Percentiles rank a stretch among this genome's conserved stretches.
Evolutionary conservation across 805 yeast species (phyloP).

Genomic region (Kuraishia floccosa): DNA sequence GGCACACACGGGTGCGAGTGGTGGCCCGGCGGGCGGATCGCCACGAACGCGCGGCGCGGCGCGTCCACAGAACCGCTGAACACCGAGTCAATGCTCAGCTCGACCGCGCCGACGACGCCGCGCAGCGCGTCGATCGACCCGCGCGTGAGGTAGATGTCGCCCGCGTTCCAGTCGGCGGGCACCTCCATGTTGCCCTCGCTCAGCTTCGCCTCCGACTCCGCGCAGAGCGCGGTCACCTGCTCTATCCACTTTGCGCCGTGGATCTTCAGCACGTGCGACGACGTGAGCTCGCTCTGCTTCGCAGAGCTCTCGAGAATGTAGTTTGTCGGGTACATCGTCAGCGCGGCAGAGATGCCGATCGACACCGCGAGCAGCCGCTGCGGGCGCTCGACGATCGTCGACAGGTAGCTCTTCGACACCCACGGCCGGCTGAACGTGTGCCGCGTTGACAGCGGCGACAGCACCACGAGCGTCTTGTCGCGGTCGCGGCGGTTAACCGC

Average conservation of each 20-base stretch:
- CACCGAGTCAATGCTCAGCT: conserved; percentile 52
- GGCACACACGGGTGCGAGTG: conserved; percentile 80
- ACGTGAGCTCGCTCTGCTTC: conserved; percentile 33
- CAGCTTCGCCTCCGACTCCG: conserved; percentile 44
- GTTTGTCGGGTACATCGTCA: conserved; percentile 53
- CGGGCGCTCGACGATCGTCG: conserved; percentile 75
- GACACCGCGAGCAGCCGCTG: conserved; percentile 67
- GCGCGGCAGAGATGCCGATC: conserved; percentile 70
- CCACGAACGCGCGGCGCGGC: conserved; percentile 44
- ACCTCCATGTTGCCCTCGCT: conserved; percentile 51
- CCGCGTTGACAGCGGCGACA: conserved; percentile 59
- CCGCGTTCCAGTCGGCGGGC: conserved; percentile 73
- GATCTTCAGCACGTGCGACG: conserved; percentile 53
- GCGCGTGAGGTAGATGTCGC: conserved; percentile 66
- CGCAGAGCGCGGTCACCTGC: conserved; percentile 44
- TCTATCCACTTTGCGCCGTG: conserved; percentile 73
- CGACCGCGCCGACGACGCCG: conserved; percentile 71
- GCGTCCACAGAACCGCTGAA: conserved; percentile 20
- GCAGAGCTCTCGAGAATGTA: conserved; percentile 37
- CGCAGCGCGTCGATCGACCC: conserved; percentile 59
- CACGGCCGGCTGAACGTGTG: conserved; percentile 70
- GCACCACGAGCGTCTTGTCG: conserved; percentile 45
- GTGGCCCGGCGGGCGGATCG: conserved; percentile 78
- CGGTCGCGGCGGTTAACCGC: conserved; percentile 4
- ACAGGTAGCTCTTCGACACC: conserved; percentile 56